These are phyloP conservation scores for Chalciporus sphaerocephalus DNA, from an alignment of 768 basidiomycete species.

Conservation along the genomic window DNA sequence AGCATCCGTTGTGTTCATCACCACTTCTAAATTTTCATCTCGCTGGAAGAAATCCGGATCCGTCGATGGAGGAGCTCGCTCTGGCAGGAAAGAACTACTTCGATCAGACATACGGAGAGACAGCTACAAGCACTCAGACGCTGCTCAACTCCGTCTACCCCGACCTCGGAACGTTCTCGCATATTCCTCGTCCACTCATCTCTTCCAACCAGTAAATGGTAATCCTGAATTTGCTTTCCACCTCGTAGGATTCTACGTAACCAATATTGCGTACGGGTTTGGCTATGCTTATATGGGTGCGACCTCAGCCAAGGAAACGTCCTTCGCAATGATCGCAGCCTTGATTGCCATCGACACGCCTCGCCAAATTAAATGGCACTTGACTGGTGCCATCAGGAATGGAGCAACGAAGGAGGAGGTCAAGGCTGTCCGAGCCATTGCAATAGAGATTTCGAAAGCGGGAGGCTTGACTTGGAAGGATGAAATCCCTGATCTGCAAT, in stretches of 20 bases:
- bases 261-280: conserved; percentile 52
- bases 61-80: conserved; percentile 42
- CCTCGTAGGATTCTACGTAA: conserved; percentile 50
- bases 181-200: neutral
- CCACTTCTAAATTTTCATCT: neutral
- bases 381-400: conserved; percentile 49
- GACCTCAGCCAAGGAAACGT: conserved; percentile 50
- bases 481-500: conserved; percentile 42
- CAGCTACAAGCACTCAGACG: conserved; percentile 43
- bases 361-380: conserved; percentile 63
- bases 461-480: conserved; percentile 52
- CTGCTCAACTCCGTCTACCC: conserved; percentile 53
- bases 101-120: conserved; percentile 51
- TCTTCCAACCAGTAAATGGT: neutral
- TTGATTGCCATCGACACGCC: conserved; percentile 61
- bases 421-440: conserved; percentile 49
- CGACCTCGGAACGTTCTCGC: conserved; percentile 58
- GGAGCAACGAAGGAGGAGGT: conserved; percentile 54
- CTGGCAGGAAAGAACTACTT: conserved; percentile 43
- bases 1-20: neutral
- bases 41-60: conserved; percentile 37
- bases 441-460: conserved; percentile 46
- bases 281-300: conserved; percentile 48
- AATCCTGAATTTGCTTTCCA: neutral
- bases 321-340: conserved; percentile 57